These are phyloP conservation scores for Litchi chinensis DNA, from an alignment of 345 rosid genomes.

Conservation along the genomic window DNA sequence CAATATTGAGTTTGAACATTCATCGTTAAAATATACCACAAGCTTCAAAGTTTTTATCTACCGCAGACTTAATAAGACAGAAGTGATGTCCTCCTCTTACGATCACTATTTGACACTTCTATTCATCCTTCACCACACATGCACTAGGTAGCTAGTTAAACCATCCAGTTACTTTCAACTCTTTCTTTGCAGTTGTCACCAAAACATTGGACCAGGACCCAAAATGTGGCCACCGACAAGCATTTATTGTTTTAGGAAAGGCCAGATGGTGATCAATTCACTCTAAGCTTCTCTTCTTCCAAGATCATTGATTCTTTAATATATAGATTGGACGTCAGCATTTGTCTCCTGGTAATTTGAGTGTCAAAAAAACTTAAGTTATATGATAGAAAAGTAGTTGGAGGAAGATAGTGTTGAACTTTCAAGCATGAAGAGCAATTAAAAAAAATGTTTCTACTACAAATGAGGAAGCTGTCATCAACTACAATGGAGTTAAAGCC, in stretches of 20 bases:
- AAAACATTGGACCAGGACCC: background rate
- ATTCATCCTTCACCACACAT: background rate
- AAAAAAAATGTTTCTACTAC: background rate
- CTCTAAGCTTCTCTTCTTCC: background rate
- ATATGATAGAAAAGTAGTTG: background rate
- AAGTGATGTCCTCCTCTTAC: background rate
- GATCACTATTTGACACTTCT: background rate
- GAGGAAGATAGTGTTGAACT: background rate
- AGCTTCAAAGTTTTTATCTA: too few relatives aligned
- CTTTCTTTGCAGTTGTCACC: background rate
- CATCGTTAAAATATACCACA: too few relatives aligned
- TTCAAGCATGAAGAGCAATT: conserved; percentile 6
- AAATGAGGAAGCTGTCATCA: background rate
- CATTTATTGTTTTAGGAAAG: background rate
- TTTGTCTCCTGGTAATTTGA: background rate
- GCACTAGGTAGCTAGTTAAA: background rate
- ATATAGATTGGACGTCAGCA: background rate
- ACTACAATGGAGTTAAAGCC: conserved; percentile 5
- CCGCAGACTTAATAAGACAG: background rate
- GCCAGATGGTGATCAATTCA: background rate
- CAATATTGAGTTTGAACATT: too few relatives aligned
- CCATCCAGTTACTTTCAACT: background rate
- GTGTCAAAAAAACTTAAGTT: background rate
- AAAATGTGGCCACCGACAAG: background rate
- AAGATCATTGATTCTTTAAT: background rate